Base-by-base conservation (phyloP, 352 stramenopile genomes). In the Phytopythium kandeliae region DNA sequence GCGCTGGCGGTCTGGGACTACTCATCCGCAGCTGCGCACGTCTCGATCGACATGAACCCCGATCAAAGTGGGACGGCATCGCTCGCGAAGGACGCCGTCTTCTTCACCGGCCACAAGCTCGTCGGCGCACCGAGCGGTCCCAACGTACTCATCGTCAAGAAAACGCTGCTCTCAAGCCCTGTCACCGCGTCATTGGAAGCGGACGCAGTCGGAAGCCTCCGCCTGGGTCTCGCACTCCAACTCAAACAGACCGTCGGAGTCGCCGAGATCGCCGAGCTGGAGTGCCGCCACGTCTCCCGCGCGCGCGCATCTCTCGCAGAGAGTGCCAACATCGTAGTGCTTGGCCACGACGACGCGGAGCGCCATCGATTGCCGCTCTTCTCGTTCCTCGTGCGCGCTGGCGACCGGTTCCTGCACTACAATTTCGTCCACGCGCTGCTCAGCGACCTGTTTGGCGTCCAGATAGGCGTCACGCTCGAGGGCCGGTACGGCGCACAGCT, bases 361-460 rank as follows among this genome's bases (percentile, higher is more conserved):
- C 47, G 67, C 6, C 63, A 71, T 7, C 55, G 90, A 30, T 67
- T 98, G 16, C 94, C 94, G 2, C 93, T 98, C 33, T 96, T 98
- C 62, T 98, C 94, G 3, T 98, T 98, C 55, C 64, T 98, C n/a
- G 81, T 98, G 37, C 78, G 81, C 41, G 92, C 75, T 30, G 78
- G 80, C 0, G 63, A 82, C 28, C 57, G 87, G 13, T 98, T 97
- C 65, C 65, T 99, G 35, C 97, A 99, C 66, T 98, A 97, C 73
- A 98, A 99, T 60, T 99, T 98, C 54, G 96, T 99, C 11, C 97
- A 89, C 51, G 92, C 94, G 21, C 68, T 99, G 43, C 67, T 99
- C 2, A 98, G 98, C 62, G 97, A 99, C 72, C 58, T 99, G 3
- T 99, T 99, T 68, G 97, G 97, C 5, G 86, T 99, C 21, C 96